A percentile compares a stretch with the other conserved stretches of the same genome.
These are phyloP conservation scores for Cokeromyces recurvatus DNA, from an alignment of 371 early-diverging fungal genomes.

Conservation along the genomic window DNA sequence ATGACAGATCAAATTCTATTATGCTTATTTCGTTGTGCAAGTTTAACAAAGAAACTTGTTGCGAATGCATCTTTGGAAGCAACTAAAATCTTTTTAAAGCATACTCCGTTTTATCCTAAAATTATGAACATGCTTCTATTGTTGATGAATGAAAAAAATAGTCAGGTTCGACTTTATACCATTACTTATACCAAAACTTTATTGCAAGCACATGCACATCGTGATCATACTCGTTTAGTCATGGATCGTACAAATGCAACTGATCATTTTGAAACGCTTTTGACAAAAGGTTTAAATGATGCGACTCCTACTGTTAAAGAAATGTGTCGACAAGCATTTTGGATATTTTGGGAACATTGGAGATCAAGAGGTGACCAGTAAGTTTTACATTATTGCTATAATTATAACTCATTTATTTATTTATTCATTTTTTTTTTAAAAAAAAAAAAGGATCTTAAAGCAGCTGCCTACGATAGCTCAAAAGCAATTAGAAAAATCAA, in stretches of 20 bases:
- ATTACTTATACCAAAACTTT: constrained; percentile 30
- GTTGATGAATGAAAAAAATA: constrained; percentile 42
- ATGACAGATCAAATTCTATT: constrained; percentile 33
- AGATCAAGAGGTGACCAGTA: constrained; percentile 39
- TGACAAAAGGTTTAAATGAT: constrained; percentile 39
- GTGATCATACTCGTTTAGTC: constrained; percentile 24
- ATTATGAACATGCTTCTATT: constrained; percentile 28
- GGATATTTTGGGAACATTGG: constrained; percentile 43
- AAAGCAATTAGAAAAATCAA: constrained; percentile 36
- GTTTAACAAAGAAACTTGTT: constrained; percentile 36
- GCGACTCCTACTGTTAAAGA: constrained; percentile 41
- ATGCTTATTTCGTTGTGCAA: constrained; percentile 36
- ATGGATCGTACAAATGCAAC: constrained; percentile 35
- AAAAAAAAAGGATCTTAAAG: constrained; percentile 18
- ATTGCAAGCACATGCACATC: constrained; percentile 35
- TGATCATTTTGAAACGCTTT: constrained; percentile 28
- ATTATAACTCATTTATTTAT: neutral
- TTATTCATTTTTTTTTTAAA: neutral
- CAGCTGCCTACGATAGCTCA: constrained; percentile 17
- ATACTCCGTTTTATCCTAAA: constrained; percentile 36
- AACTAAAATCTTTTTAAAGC: constrained; percentile 29
- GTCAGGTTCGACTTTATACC: constrained; percentile 36
- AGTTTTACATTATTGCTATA: constrained; percentile 5
- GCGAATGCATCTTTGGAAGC: constrained; percentile 27
- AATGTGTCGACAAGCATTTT: constrained; percentile 38